Percentiles rank a stretch among this genome's conserved stretches.
phyloP scores from a whole-genome alignment of 768 basidiomycete species.

The Lactarius sanguifluus region DNA sequence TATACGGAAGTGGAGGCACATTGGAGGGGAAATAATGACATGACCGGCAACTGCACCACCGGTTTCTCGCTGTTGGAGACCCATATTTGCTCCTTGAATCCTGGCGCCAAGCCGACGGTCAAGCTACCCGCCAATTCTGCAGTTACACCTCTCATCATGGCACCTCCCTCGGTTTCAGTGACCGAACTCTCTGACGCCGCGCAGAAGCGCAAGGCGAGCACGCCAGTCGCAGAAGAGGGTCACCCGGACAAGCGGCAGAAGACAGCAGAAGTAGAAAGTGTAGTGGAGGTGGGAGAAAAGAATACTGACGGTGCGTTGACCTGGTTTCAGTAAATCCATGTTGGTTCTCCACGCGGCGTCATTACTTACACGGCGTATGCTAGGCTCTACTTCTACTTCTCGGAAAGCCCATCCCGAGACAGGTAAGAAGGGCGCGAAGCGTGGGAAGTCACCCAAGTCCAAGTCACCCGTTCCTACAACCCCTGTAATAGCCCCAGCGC shows the following conservation, averaged over 20 bases:
- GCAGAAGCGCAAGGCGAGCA: constrained; percentile 30
- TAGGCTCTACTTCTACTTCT: constrained; percentile 6
- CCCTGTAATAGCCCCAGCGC: neutral
- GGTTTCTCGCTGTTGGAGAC: constrained; percentile 73
- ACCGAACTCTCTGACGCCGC: constrained; percentile 14
- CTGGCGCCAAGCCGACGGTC: constrained; percentile 35
- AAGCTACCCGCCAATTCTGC: constrained; percentile 21
- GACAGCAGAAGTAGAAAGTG: constrained; percentile 49
- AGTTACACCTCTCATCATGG: constrained; percentile 4
- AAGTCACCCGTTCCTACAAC: constrained; percentile 13
- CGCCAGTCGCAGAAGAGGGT: constrained; percentile 39
- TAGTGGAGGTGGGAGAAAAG: constrained; percentile 30
- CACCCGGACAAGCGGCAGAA: constrained; percentile 66
- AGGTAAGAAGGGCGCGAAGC: constrained; percentile 14
- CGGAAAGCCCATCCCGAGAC: constrained; percentile 10
- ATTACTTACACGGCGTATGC: constrained; percentile 1
- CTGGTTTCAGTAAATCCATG: constrained; percentile 18
- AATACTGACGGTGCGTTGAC: constrained; percentile 38
- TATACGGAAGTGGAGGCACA: constrained; percentile 84
- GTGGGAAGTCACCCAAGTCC: constrained; percentile 26
- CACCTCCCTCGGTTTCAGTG: neutral
- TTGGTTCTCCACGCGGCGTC: constrained; percentile 36
- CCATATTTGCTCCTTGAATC: constrained; percentile 65
- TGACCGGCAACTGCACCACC: constrained; percentile 64
- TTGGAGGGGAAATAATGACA: constrained; percentile 58